Conservation (phyloP, 2,329 filamentous ascomycete genomes). For the Pseudocercospora fijiensis region DNA sequence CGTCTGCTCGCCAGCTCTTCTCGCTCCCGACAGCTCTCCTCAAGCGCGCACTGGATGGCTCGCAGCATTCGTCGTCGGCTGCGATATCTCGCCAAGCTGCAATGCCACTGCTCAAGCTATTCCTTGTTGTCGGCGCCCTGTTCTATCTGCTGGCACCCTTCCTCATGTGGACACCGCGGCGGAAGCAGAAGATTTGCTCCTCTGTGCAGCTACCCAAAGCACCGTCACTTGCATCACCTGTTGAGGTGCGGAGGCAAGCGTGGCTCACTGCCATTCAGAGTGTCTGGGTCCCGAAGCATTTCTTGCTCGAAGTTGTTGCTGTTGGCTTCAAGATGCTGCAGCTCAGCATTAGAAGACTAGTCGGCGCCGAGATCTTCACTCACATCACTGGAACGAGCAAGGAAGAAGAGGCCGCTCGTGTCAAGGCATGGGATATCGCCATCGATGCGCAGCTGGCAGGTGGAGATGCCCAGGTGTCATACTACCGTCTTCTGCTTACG, state of each 20-base stretch:
- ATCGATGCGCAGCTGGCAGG: conserved; percentile 90
- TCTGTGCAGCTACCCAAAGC: conserved; percentile 48
- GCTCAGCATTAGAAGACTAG: conserved; percentile 72
- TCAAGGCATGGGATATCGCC: conserved; percentile 91
- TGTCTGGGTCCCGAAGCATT: conserved; percentile 86
- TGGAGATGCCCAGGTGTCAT: conserved; percentile 85
- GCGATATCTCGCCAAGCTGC: conserved; percentile 31
- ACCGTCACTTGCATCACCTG: conserved; percentile 75
- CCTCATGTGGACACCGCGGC: conserved; percentile 58
- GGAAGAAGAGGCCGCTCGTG: conserved; percentile 79
- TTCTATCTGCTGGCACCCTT: conserved; percentile 59
- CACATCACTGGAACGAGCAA: conserved; percentile 75
- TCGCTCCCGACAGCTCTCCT: conserved; percentile 43
- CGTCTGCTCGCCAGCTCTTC: conserved; percentile 44
- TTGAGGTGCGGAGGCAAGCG: conserved; percentile 80
- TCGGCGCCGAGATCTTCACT: conserved; percentile 76
- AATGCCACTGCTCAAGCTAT: conserved; percentile 51
- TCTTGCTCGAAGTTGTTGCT: conserved; percentile 80
- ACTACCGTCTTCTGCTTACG: conserved; percentile 79
- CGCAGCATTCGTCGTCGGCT: conserved; percentile 22
- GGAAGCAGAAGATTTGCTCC: conserved; percentile 47
- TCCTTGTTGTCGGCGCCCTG: conserved; percentile 53
- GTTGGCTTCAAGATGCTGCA: conserved; percentile 78
- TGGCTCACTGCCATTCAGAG: conserved; percentile 93
- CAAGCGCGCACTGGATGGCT: conserved; percentile 31